Evolutionary conservation across 2,329 filamentous ascomycete species (phyloP).

Genomic region (Scytalidium lignicola): DNA sequence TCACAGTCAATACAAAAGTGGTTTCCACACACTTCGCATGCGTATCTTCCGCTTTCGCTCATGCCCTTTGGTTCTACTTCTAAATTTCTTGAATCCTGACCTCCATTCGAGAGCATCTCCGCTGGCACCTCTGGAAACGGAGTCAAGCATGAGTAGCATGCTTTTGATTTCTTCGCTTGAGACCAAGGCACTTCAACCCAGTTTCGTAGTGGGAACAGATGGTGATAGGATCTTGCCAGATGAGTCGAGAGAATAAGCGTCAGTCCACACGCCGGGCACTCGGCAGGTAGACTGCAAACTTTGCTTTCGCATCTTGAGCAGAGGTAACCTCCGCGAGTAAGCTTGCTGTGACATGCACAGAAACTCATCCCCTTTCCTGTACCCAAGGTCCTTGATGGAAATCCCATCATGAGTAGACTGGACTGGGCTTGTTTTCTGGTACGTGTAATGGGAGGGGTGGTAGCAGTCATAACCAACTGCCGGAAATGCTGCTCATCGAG

Average conservation of each 20-base stretch:
- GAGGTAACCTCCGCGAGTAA: constrained; percentile 78
- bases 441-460: constrained; percentile 81
- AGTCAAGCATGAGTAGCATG: constrained; percentile 75
- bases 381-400: constrained; percentile 80
- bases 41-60: constrained; percentile 83
- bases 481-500: constrained; percentile 83
- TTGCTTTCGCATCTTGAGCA: constrained; percentile 86
- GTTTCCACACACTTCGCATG: constrained; percentile 77
- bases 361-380: constrained; percentile 61
- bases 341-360: constrained; percentile 85
- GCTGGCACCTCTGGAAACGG: constrained; percentile 54
- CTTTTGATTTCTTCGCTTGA: constrained; percentile 47
- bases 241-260: constrained; percentile 94
- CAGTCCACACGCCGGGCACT: constrained; percentile 85
- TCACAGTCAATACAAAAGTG: constrained; percentile 99
- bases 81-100: constrained; percentile 23
- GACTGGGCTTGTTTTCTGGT: constrained; percentile 53
- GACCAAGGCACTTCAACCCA: constrained; percentile 89
- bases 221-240: constrained; percentile 86
- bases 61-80: constrained; percentile 51
- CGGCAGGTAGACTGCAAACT: constrained; percentile 83
- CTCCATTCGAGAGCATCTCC: constrained; percentile 1
- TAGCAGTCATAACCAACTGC: constrained; percentile 82
- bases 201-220: constrained; percentile 83
- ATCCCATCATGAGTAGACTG: constrained; percentile 92